These are phyloP conservation scores for Acanthamoeba healyi DNA, from an alignment of 208 protist species.

Conservation along the genomic window DNA sequence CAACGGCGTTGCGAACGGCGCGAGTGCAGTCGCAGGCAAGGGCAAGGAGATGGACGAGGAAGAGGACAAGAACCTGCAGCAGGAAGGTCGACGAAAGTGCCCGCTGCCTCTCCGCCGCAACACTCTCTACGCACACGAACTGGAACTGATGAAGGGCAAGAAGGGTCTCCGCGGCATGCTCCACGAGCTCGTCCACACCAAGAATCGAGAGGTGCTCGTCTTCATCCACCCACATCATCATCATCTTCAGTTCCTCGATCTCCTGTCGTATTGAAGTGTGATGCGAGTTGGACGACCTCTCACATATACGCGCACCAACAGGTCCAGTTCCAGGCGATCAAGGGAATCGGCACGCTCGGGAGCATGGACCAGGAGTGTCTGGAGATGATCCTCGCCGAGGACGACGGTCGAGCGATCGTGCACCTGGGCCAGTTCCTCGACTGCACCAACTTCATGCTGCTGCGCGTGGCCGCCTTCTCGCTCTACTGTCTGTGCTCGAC, in stretches of 20 bases:
- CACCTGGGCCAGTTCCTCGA: slow-evolving; percentile 43
- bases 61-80: neutral
- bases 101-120: neutral
- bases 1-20: neutral
- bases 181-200: slow-evolving; percentile 53
- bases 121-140: slow-evolving; percentile 13
- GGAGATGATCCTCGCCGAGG: slow-evolving; percentile 23
- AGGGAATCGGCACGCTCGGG: slow-evolving; percentile 31
- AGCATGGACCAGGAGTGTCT: slow-evolving; percentile 65
- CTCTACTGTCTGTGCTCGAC: slow-evolving; percentile 57
- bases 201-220: slow-evolving; percentile 32
- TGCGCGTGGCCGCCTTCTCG: slow-evolving; percentile 62
- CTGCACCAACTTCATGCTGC: slow-evolving; percentile 64
- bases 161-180: slow-evolving; percentile 59
- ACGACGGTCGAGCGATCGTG: neutral
- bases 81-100: neutral
- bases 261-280: neutral
- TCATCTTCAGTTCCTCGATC: too few species aligned
- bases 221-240: too few species aligned
- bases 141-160: neutral
- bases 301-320: neutral
- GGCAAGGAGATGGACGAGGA: neutral
- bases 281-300: neutral
- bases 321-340: slow-evolving; percentile 68
- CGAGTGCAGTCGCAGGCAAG: neutral